Evolutionary conservation across 78 protist species (phyloP).

Genomic region (Speleostelium caveatum): DNA sequence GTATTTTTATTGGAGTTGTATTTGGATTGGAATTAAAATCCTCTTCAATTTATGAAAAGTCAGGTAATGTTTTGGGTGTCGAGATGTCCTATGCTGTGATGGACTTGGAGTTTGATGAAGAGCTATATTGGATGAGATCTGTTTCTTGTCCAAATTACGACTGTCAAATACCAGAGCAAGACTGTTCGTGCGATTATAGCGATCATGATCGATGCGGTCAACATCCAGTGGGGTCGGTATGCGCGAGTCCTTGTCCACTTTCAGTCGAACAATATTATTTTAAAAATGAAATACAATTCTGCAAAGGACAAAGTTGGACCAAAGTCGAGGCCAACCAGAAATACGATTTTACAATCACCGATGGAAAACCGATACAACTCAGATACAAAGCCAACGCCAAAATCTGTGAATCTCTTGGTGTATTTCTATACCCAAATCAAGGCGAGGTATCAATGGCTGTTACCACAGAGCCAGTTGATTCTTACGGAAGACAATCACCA

Average conservation of each 20-base stretch:
- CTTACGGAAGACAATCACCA: neutral
- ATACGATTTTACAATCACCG: neutral
- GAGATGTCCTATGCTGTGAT: slow-evolving; percentile 56
- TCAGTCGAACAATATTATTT: no score
- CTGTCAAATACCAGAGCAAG: neutral
- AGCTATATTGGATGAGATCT: slow-evolving; percentile 1
- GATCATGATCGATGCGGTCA: neutral
- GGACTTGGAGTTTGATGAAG: slow-evolving; percentile 47
- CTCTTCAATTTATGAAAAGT: slow-evolving; percentile 5
- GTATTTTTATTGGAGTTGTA: no score
- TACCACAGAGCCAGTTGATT: neutral
- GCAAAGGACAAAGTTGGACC: slow-evolving; percentile 11
- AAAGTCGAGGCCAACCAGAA: slow-evolving; percentile 15
- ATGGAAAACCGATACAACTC: neutral
- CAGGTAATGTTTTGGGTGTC: slow-evolving; percentile 36
- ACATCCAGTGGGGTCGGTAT: neutral
- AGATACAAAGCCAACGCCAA: slow-evolving; percentile 40
- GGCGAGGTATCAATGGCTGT: neutral
- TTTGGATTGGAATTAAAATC: slow-evolving; percentile 8
- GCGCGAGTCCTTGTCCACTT: no score
- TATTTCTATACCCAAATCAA: slow-evolving; percentile 4
- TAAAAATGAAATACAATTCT: no score
- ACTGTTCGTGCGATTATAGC: slow-evolving; percentile 66
- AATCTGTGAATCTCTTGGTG: slow-evolving; percentile 51
- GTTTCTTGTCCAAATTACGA: slow-evolving; percentile 23